Base-by-base conservation (phyloP, 2,329 filamentous ascomycete species). In the Thermoascus crustaceus region DNA sequence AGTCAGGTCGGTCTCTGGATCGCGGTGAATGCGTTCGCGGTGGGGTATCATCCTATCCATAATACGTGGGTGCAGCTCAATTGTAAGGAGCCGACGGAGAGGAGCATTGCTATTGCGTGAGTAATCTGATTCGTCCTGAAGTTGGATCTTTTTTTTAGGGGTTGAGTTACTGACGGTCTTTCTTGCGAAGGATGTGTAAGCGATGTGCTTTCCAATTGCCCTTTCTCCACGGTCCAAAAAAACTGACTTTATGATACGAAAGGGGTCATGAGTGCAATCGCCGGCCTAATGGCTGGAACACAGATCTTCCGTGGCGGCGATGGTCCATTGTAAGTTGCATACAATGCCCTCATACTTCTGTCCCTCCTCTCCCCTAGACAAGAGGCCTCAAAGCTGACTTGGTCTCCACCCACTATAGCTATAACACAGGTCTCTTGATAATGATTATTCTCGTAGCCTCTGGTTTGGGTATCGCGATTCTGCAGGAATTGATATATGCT, bases 11-110 rank as follows among this genome's bases (percentile, higher is more conserved):
- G 61, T 0, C 50, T 75, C 4, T 73, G 70, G 71, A 74, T 71
- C 3, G 56, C 58, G 0, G 60, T 73, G 3, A 73, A 74, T 47
- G 55, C 54, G 2, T 63, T 73, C 23, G 68, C 70, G 0, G 71
- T 73, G 6, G 67, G 70, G 0, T 74, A 73, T 41, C 71, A 74
- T 47, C 70, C 70, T 0, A 59, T 70, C 1, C 68, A 73, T 36
- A 74, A 73, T 48, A 61, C 67, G 0, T 74, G 69, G 70, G 54
- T 71, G 11, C 68, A 72, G 45, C 51, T 73, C 5, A 75, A 74
- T 42, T 73, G 70, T 43, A 55, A 53, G 9, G 64, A 65, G 11
- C 46, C 64, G 0, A 50, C 61, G 4, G 69, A 72, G 47, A 49
- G 68, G 35, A 73, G 67, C 41, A 68, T 74, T 33, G 60, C 55